phyloP scores from a whole-genome alignment of 805 yeast species.

The Ogataea pilisensis region DNA sequence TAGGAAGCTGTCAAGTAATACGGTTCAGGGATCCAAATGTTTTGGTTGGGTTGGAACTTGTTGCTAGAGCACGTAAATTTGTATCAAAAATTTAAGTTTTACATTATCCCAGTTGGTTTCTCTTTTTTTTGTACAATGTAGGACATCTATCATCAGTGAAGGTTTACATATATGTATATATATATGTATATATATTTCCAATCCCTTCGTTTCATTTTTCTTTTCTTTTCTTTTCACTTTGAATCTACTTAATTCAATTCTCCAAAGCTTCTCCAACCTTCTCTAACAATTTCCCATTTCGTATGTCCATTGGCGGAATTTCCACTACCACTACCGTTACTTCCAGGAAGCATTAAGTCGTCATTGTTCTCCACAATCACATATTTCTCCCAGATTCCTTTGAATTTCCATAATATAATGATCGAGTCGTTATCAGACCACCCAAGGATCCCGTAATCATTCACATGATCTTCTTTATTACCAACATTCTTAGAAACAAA shows the following conservation, averaged over 20 bases:
- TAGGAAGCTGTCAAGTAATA: slow-evolving; percentile 26
- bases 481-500: slow-evolving; percentile 66
- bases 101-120: no score
- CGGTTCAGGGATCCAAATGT: slow-evolving; percentile 40
- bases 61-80: slow-evolving; percentile 28
- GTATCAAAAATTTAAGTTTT: not conserved
- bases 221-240: not conserved
- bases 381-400: slow-evolving; percentile 85
- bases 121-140: no score
- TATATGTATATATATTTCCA: not conserved
- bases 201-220: not conserved
- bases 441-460: slow-evolving; percentile 50
- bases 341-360: slow-evolving; percentile 6
- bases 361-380: slow-evolving; percentile 52
- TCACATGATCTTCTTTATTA: slow-evolving; percentile 28
- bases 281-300: slow-evolving; percentile 57
- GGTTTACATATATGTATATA: no score
- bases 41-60: slow-evolving; percentile 42
- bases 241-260: slow-evolving; percentile 24
- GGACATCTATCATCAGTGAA: no score
- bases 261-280: slow-evolving; percentile 65
- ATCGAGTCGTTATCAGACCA: slow-evolving; percentile 77
- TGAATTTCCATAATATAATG: slow-evolving; percentile 68
- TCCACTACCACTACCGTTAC: slow-evolving; percentile 5
- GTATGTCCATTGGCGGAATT: slow-evolving; percentile 1